phyloP scores from a whole-genome alignment of 495 filamentous ascomycete genomes.

The Halenospora varia region DNA sequence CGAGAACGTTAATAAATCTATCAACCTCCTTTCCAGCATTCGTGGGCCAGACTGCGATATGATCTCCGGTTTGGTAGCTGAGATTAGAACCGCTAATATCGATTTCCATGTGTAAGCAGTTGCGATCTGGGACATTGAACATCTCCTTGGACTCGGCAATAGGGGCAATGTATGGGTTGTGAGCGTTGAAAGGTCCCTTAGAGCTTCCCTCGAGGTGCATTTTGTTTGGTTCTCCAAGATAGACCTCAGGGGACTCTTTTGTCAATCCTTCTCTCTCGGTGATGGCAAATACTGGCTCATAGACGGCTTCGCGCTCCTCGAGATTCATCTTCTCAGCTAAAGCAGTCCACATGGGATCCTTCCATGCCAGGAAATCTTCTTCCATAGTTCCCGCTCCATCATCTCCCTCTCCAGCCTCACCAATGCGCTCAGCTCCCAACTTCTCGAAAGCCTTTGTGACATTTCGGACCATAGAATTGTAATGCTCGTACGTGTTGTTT shows the following conservation, averaged over 20 bases:
- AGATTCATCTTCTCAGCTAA: constrained; percentile 76
- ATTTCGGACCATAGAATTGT: constrained; percentile 96
- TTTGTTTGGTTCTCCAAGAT: constrained; percentile 94
- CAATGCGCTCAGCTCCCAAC: constrained; percentile 78
- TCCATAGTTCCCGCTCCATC: constrained; percentile 99
- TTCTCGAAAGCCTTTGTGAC: constrained; percentile 75
- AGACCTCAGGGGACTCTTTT: constrained; percentile 79
- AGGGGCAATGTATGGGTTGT: constrained; percentile 96
- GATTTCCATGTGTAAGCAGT: constrained; percentile 97
- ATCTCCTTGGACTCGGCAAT: constrained; percentile 86
- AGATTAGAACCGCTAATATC: constrained; percentile 83
- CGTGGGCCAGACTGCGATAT: constrained; percentile 96
- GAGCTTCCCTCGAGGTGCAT: constrained; percentile 82
- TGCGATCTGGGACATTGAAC: constrained; percentile 87
- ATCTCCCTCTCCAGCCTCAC: constrained; percentile 89
- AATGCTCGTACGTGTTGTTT: constrained; percentile 99
- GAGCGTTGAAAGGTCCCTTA: constrained; percentile 90
- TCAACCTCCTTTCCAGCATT: constrained; percentile 93
- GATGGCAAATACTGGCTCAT: constrained; percentile 88
- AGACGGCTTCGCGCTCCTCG: constrained; percentile 93
- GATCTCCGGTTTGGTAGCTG: constrained; percentile 92
- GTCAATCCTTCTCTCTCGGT: constrained; percentile 70
- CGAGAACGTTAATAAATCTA: constrained; percentile 78
- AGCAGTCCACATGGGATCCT: constrained; percentile 97
- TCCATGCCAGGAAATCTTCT: constrained; percentile 98